Conservation (phyloP, 1,284 basidiomycete species). For the Marasmius oreades region DNA sequence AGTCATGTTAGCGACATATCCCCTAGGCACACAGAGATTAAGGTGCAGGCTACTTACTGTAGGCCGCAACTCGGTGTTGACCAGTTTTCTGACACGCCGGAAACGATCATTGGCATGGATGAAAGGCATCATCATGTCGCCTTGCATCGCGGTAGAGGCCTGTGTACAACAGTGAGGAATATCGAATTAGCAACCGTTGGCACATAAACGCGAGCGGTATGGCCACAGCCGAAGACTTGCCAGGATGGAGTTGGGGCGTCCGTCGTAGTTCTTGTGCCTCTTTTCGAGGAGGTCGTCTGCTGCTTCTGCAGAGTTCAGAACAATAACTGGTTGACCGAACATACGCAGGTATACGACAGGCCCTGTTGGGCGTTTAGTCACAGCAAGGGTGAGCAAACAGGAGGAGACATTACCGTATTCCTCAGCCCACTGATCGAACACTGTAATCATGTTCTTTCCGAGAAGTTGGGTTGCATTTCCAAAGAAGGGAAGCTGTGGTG, state of each 20-base stretch:
- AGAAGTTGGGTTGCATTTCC: conserved; percentile 19
- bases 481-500: neutral
- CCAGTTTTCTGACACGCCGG: neutral
- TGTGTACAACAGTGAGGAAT: neutral
- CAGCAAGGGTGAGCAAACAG: neutral
- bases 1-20: neutral
- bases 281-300: neutral
- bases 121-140: neutral
- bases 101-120: neutral
- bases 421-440: neutral
- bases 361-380: neutral
- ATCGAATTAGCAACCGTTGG: too few species aligned
- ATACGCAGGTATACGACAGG: neutral
- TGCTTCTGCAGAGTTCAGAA: neutral
- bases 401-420: neutral
- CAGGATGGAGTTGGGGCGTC: neutral
- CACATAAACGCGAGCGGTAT: too few species aligned
- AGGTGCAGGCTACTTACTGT: neutral
- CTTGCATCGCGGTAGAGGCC: neutral
- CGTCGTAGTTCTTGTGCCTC: neutral
- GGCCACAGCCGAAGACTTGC: neutral
- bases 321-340: neutral
- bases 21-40: neutral
- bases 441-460: conserved; percentile 32
- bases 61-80: neutral